Evolutionary conservation across 1,284 basidiomycete species (phyloP), one percentile per base, ranked within the genome.

Genomic region (Sporisorium exsertum): DNA sequence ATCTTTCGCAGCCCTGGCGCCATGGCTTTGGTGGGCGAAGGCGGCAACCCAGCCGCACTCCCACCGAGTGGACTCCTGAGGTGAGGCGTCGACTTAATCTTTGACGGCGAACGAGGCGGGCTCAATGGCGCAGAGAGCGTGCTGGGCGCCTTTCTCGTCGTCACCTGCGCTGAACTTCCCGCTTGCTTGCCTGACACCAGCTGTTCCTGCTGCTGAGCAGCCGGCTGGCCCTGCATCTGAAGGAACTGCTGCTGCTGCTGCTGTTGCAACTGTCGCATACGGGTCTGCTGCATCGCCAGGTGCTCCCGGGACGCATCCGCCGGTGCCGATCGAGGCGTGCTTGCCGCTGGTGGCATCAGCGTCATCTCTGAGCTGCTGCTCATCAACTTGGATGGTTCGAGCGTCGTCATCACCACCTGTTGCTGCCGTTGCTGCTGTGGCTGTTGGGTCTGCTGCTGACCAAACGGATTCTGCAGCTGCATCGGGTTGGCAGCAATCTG

Each of bases 41-140:
- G 58, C 20, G 65, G 60, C 37, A 69, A 49, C 6, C 61, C 58
- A 24, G 51, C 47, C 16, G n/a, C 29, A 15, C 10, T 45, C 5
- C 60, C 64, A 3, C 59, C 54, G 7, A 62, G 56, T 0, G 71
- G 55, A 35, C 57, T 62, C 6, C 69, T 32, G 3, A 80, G 60
- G n/a, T 80, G 75, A 3, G 78, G 77, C 1, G 72, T 72, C 37
- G 73, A 77, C 67, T 73, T 75, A 64, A 64, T 77, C 73, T 80
- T 79, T 5, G 52, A 42, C 6, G 77, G 77, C 45, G 72, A 75
- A 5, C 69, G 47, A 27, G 74, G 74, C 8, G 74, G 70, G 40
- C 64, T 69, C 33, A 72, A 50, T 4, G 70, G 74, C 3, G 62
- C 69, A 32, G 56, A 56, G 29, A 72, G 53, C 18, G 29, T 65